phyloP scores from a whole-genome alignment of 306 rosid species.

The Vigna reflexopilosa region DNA sequence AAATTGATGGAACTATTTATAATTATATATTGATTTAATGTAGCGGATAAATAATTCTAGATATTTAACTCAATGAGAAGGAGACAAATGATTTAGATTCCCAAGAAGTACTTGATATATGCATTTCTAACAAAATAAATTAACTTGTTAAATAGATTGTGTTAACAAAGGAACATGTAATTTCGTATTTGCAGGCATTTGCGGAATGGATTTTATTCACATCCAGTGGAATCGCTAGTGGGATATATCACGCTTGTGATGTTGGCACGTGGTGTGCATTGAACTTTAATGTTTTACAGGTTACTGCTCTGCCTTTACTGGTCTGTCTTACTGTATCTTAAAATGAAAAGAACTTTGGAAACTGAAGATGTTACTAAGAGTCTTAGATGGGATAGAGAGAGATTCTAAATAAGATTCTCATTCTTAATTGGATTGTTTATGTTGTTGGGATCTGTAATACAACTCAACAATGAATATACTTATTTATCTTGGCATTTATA shows the following conservation, averaged over 20 bases:
- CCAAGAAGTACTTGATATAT: neutral
- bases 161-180: slow-evolving; percentile 29
- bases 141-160: slow-evolving; percentile 3
- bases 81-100: slow-evolving; percentile 10
- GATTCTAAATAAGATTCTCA: slow-evolving; percentile 12
- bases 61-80: slow-evolving; percentile 17
- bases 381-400: slow-evolving; percentile 21
- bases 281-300: slow-evolving; percentile 78
- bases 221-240: slow-evolving; percentile 88
- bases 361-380: slow-evolving; percentile 4
- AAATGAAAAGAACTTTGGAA: neutral
- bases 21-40: slow-evolving; percentile 13
- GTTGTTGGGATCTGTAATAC: slow-evolving; percentile 10
- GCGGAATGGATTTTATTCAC: slow-evolving; percentile 92
- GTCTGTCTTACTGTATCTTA: slow-evolving; percentile 31
- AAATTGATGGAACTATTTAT: slow-evolving; percentile 14
- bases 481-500: slow-evolving; percentile 23
- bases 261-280: slow-evolving; percentile 96
- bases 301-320: slow-evolving; percentile 40
- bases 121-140: neutral
- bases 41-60: slow-evolving; percentile 24
- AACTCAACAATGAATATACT: neutral
- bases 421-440: slow-evolving; percentile 1
- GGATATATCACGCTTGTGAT: slow-evolving; percentile 93
- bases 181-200: slow-evolving; percentile 70